Percentiles rank a stretch among this genome's conserved stretches.
phyloP scores from a whole-genome alignment of 441 rosid genomes.

The Breynia disticha region DNA sequence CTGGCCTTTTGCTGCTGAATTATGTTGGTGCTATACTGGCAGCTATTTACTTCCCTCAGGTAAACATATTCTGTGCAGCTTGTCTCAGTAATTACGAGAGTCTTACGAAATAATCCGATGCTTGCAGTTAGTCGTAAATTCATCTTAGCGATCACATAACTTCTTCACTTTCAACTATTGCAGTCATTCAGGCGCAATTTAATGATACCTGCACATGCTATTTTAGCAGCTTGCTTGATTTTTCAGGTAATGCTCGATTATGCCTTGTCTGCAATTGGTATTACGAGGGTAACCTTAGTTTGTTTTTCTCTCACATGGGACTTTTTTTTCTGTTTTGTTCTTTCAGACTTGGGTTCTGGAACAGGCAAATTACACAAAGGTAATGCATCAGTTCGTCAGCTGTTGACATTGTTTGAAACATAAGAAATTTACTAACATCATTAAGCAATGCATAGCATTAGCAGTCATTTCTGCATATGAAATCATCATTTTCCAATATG shows the following conservation, averaged over 20 bases:
- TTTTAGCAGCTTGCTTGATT: constrained; percentile 57
- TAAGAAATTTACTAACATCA: too few relatives aligned
- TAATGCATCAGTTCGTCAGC: constrained; percentile 13
- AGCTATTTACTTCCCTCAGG: constrained; percentile 93
- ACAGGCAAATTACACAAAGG: constrained; percentile 73
- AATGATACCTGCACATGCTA: constrained; percentile 68
- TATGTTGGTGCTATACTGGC: constrained; percentile 63
- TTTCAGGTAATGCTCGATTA: constrained; percentile 51
- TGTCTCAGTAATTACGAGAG: constrained; percentile 6
- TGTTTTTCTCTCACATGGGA: not conserved
- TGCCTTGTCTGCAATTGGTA: too few relatives aligned
- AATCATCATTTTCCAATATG: too few relatives aligned
- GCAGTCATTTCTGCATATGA: too few relatives aligned
- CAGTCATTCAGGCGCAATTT: constrained; percentile 73
- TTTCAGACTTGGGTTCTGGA: constrained; percentile 60
- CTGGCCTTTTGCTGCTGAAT: constrained; percentile 74
- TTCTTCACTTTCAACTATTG: constrained; percentile 3
- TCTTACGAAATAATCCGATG: not conserved
- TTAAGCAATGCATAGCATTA: too few relatives aligned
- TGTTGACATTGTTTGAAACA: not conserved
- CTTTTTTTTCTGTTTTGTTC: constrained; percentile 4
- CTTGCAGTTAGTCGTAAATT: not conserved
- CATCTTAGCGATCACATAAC: not conserved
- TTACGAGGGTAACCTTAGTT: too few relatives aligned
- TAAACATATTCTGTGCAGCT: constrained; percentile 21